Evolutionary conservation across 2,329 filamentous ascomycete species (phyloP).

Genomic region (Kalmusia sp.): DNA sequence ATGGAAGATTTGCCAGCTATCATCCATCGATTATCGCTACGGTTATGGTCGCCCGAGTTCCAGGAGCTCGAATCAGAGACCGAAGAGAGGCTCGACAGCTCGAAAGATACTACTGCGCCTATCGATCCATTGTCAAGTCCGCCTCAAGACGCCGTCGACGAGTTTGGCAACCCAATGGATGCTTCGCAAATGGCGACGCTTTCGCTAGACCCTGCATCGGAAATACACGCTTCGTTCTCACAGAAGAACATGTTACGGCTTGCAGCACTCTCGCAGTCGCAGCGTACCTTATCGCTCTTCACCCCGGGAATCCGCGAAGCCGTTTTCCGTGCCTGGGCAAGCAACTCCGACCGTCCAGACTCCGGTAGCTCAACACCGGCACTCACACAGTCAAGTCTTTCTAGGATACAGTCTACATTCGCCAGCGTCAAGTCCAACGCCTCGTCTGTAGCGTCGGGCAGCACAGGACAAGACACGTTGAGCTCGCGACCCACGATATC

Average conservation of each 20-base stretch:
- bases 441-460: slow-evolving; percentile 44
- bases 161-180: slow-evolving; percentile 78
- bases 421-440: slow-evolving; percentile 56
- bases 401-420: slow-evolving; percentile 54
- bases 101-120: slow-evolving; percentile 62
- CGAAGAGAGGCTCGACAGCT: slow-evolving; percentile 57
- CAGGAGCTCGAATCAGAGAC: slow-evolving; percentile 65
- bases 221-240: slow-evolving; percentile 89
- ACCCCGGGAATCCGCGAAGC: slow-evolving; percentile 90
- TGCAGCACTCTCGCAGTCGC: slow-evolving; percentile 82
- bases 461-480: slow-evolving; percentile 55
- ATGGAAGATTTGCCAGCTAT: slow-evolving; percentile 98
- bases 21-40: slow-evolving; percentile 88
- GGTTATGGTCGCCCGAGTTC: slow-evolving; percentile 90
- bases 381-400: slow-evolving; percentile 53
- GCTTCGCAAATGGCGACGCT: slow-evolving; percentile 77
- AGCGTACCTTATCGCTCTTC: slow-evolving; percentile 88
- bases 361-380: slow-evolving; percentile 50
- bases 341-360: slow-evolving; percentile 74
- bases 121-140: slow-evolving; percentile 84
- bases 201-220: slow-evolving; percentile 78
- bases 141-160: slow-evolving; percentile 82
- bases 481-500: slow-evolving; percentile 73
- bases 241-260: slow-evolving; percentile 91
- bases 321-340: slow-evolving; percentile 91